A percentile compares a stretch with the other conserved stretches of the same genome.
Evolutionary conservation across 2,329 filamentous ascomycete genomes (phyloP).

Genomic region (Hypoxylon sp.): DNA sequence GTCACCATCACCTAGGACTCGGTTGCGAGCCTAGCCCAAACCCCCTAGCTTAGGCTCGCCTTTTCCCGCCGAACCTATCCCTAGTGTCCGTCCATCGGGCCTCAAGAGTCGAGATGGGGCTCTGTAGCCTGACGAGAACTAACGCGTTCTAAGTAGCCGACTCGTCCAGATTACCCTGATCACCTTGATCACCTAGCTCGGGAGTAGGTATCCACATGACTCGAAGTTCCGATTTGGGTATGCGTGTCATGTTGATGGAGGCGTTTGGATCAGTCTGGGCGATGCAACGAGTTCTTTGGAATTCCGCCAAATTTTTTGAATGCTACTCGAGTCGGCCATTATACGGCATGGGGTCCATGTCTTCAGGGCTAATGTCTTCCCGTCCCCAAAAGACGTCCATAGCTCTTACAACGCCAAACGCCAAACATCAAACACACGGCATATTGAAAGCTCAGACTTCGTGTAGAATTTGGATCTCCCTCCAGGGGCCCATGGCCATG

Average conservation of each 20-base stretch:
- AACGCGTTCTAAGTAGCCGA: conserved; percentile 8
- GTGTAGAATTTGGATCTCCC: conserved; percentile 1
- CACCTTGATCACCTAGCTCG: conserved; percentile 3
- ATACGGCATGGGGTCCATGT: too few relatives aligned
- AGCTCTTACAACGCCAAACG: too few relatives aligned
- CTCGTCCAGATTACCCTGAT: too few relatives aligned
- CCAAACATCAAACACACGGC: too few relatives aligned
- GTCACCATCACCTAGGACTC: neutral
- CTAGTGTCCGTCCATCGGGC: conserved; percentile 22
- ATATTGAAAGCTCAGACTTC: neutral
- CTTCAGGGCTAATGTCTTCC: neutral
- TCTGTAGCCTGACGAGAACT: conserved; percentile 24
- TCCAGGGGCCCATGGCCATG: neutral
- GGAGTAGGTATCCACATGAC: neutral
- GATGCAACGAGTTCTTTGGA: too few relatives aligned
- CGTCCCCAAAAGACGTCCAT: conserved; percentile 14
- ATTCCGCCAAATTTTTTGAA: too few relatives aligned
- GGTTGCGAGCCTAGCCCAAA: neutral
- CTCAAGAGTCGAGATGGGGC: conserved; percentile 13
- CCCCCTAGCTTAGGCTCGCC: conserved; percentile 21
- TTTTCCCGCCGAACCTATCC: conserved; percentile 17
- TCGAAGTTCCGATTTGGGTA: conserved; percentile 2
- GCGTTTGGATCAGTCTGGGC: neutral
- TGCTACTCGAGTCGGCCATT: neutral
- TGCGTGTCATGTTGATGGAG: neutral